Evolutionary conservation across 139 green algal species (phyloP), one percentile per base, ranked within the genome.

Genomic region (Tetradesmus obliquus): DNA sequence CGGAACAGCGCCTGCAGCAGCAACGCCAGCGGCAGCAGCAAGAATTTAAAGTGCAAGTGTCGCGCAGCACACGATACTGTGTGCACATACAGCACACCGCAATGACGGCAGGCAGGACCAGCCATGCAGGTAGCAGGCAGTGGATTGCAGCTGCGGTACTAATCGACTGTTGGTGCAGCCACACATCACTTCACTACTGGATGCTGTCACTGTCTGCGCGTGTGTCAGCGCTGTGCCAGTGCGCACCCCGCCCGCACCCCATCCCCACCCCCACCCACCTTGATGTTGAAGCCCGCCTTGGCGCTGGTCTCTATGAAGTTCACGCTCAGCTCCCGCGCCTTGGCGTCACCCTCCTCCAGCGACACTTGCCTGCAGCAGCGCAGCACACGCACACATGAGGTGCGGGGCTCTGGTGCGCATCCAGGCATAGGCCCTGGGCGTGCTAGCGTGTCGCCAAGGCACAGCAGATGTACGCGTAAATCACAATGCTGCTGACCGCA

Each of bases 231-330:
- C 15, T 79, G 83, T 82, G 85, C 22, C 22, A 81, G 20, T 81
- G 60, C 85, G 57, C 45, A 45, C 32, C 32, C 76, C 9, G 13
- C 53, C 82, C 66, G 82, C 10, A 88, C 60, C 60, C 12, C 60
- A 72, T 10, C 60, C 60, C 10, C 60, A 72, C 60, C 60, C 10
- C 60, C 60, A 15, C 22, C 72, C 32, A 90, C 86, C 96, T 99
- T 99, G 94, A 99, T 98, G 94, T 99, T 99, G 93, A 99, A 99
- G 24, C 98, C 98, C 24, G 98, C 98, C 94, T 99, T 99, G 22
- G 98, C 98, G 91, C 94, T 98, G 0, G 98, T 99, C 94, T 99
- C 98, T 54, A 99, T 99, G 92, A 99, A 99, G 93, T 99, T 99
- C 1, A 99, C 98, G 45, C 93, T 96, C 51, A 98, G 94, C 91